A percentile compares a stretch with the other conserved stretches of the same genome.
Conservation (phyloP, 2,329 filamentous ascomycete genomes). For the Colletotrichum viniferum region DNA sequence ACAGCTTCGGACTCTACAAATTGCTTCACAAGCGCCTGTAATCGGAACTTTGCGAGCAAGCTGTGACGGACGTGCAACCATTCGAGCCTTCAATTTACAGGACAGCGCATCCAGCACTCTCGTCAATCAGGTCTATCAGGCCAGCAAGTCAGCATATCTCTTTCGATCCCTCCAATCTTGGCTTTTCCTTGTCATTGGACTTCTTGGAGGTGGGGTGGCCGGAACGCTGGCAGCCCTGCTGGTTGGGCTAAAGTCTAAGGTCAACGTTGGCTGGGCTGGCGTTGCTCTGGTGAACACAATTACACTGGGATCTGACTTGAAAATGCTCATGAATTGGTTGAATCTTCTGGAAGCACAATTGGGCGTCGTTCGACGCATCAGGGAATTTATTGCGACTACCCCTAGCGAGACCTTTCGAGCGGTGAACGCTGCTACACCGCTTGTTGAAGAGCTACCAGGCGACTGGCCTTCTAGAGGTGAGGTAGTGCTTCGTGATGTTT, state of each 20-base stretch:
- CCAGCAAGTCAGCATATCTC: neutral
- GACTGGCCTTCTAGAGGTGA: neutral
- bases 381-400: neutral
- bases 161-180: neutral
- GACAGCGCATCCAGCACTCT: neutral
- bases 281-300: neutral
- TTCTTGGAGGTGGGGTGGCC: neutral
- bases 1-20: neutral
- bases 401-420: neutral
- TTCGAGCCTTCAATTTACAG: neutral
- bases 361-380: neutral
- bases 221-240: neutral
- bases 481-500: neutral
- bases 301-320: neutral
- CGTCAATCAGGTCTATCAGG: neutral
- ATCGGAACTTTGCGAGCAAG: neutral
- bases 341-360: neutral
- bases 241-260: neutral
- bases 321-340: neutral
- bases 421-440: too few species aligned
- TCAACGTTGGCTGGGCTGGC: neutral
- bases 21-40: neutral
- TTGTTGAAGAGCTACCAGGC: neutral
- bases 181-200: neutral
- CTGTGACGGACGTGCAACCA: neutral